Evolutionary conservation across 2,329 filamentous ascomycete genomes (phyloP).

Genomic region (Teratosphaeria nubilosa): DNA sequence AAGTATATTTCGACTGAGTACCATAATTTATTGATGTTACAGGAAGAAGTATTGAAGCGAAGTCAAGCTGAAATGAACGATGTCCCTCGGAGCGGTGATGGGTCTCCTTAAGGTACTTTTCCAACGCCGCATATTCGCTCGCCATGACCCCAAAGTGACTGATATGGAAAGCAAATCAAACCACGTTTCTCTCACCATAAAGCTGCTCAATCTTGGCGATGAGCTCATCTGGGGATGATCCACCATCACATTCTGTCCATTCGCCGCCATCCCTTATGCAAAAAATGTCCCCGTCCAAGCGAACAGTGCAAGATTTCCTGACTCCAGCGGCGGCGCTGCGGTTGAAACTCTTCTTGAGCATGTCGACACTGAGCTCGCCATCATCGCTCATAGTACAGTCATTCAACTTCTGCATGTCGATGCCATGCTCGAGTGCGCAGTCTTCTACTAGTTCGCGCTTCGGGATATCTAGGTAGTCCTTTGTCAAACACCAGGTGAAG

Average conservation of each 20-base stretch:
- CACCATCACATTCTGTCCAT: constrained; percentile 70
- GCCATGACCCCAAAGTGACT: not conserved
- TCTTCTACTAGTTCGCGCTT: constrained; percentile 67
- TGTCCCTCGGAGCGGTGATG: not conserved
- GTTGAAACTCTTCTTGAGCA: constrained; percentile 59
- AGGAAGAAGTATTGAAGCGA: too few relatives aligned
- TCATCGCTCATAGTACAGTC: constrained; percentile 69
- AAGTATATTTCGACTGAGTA: not conserved
- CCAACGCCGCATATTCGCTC: not conserved
- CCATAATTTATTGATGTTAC: too few relatives aligned
- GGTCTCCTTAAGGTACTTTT: too few relatives aligned
- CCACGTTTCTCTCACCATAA: not conserved
- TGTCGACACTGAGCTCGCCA: constrained; percentile 56
- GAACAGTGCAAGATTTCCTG: constrained; percentile 38
- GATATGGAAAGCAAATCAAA: not conserved
- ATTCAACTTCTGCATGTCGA: constrained; percentile 74
- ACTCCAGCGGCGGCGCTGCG: constrained; percentile 44
- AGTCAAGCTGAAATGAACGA: not conserved
- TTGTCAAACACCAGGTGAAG: constrained; percentile 82
- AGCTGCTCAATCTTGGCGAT: constrained; percentile 52
- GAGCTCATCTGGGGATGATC: constrained; percentile 59
- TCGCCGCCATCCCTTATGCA: constrained; percentile 71
- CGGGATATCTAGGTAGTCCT: constrained; percentile 68
- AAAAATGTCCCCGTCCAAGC: constrained; percentile 68
- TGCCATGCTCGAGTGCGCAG: constrained; percentile 82